Evolutionary conservation across 176 grass and related monocot genomes (phyloP).

Genomic region (Hsuehochloa calcarea): DNA sequence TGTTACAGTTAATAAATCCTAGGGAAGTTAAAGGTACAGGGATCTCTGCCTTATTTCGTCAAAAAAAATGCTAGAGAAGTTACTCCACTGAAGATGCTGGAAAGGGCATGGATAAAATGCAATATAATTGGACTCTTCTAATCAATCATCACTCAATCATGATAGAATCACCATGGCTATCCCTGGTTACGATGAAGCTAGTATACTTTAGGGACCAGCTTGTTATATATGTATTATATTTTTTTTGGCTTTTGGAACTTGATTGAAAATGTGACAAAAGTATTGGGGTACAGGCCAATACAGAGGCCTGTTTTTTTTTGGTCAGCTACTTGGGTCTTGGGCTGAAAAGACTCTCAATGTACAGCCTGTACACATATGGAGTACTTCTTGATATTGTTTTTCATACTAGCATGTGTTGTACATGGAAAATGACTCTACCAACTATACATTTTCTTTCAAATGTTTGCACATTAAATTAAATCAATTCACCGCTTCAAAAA

Average conservation of each 20-base stretch:
- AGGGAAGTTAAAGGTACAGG: no score
- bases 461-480: no score
- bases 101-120: background rate
- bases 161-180: background rate
- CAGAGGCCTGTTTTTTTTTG: no score
- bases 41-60: no score
- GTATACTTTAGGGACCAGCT: constrained; percentile 16
- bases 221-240: background rate
- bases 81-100: background rate
- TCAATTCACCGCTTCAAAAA: no score
- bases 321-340: no score
- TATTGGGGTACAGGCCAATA: background rate
- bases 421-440: background rate
- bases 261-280: constrained; percentile 20
- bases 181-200: background rate
- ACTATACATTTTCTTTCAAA: no score
- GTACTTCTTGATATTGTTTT: background rate
- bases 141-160: constrained; percentile 32
- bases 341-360: no score
- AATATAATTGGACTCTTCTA: background rate
- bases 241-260: background rate
- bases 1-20: background rate
- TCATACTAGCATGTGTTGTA: background rate
- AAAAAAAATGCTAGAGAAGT: background rate
- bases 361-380: background rate